Conservation (phyloP, 805 yeast genomes). For the Starmerella geochares region DNA sequence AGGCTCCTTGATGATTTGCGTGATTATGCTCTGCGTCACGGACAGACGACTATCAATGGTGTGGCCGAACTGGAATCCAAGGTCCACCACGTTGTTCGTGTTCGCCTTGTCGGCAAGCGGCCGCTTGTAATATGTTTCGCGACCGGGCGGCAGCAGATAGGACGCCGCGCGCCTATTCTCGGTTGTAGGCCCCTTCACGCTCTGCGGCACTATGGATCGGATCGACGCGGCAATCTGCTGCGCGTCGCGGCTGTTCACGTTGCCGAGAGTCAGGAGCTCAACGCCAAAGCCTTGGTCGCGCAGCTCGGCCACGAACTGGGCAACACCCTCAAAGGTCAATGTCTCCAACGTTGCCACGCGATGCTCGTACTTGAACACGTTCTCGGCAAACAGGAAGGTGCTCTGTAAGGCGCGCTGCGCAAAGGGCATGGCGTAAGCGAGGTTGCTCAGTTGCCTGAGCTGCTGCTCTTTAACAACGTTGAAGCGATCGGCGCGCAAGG, state of each 20-base stretch:
- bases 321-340: slow-evolving; percentile 30
- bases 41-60: slow-evolving; percentile 36
- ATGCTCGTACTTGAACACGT: slow-evolving; percentile 55
- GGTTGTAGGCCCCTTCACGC: slow-evolving; percentile 1
- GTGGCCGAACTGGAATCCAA: slow-evolving; percentile 58
- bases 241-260: slow-evolving; percentile 52
- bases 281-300: slow-evolving; percentile 46
- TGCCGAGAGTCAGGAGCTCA: slow-evolving; percentile 73
- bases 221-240: slow-evolving; percentile 13
- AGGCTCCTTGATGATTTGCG: slow-evolving; percentile 73
- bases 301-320: slow-evolving; percentile 28
- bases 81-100: slow-evolving; percentile 74
- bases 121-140: slow-evolving; percentile 21
- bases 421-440: slow-evolving; percentile 66
- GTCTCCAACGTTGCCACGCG: slow-evolving; percentile 46
- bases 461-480: slow-evolving; percentile 55
- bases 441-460: slow-evolving; percentile 54
- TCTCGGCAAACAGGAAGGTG: slow-evolving; percentile 58
- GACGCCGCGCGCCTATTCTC: slow-evolving; percentile 26
- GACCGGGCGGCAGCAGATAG: slow-evolving; percentile 28
- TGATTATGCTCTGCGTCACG: slow-evolving; percentile 51
- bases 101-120: slow-evolving; percentile 53
- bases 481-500: slow-evolving; percentile 49
- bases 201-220: slow-evolving; percentile 6
- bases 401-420: slow-evolving; percentile 58